Base-by-base conservation (phyloP, 495 filamentous ascomycete genomes). In the Delitschia confertaspora region DNA sequence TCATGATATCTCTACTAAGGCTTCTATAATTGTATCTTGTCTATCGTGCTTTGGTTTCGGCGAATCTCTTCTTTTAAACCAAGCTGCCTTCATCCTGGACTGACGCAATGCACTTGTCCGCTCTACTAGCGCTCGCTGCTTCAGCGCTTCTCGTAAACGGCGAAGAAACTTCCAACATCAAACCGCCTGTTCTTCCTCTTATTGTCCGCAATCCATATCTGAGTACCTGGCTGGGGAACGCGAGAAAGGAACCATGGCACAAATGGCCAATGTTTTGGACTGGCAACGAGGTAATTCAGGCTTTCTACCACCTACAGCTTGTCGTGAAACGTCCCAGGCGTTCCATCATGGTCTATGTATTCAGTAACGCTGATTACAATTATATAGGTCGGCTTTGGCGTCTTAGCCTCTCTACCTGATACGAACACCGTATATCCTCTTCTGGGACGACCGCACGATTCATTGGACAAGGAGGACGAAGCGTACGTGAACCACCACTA, bases 191-290 rank as follows among this genome's bases (percentile, higher is more conserved):
- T 4, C 65, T 96, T 30, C 89, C 89, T 6, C 69, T 96, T 58
- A 78, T 83, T 48, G 88, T 96, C 23, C 79, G 89, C 20, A 95
- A 85, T 57, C 89, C 89, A 13, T 96, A 96, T 60, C 67, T 95
- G 27, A 93, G 84, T 55, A 83, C 87, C 9, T 95, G 88, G 87
- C 62, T 93, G 37, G 72, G 72, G 8, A 73, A 81, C 66, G 85
- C 86, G 24, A 75, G 89, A 34, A 77, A 82, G 10, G 69, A 68
- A 14, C 89, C 89, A n/a, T 96, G 89, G 88, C 72, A 76, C 24
- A 76, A 77, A 60, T 96, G 89, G 88, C 89, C 88, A 20, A 93
- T 93, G 49, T 96, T 96, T 60, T 96, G 82, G 71, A 93, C 85
- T 10, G 88, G 89, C 14, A 73, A 81, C 57, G 76, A 74, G 55